Evolutionary conservation across 2,329 filamentous ascomycete species (phyloP).

Genomic region (Fusarium sp.): DNA sequence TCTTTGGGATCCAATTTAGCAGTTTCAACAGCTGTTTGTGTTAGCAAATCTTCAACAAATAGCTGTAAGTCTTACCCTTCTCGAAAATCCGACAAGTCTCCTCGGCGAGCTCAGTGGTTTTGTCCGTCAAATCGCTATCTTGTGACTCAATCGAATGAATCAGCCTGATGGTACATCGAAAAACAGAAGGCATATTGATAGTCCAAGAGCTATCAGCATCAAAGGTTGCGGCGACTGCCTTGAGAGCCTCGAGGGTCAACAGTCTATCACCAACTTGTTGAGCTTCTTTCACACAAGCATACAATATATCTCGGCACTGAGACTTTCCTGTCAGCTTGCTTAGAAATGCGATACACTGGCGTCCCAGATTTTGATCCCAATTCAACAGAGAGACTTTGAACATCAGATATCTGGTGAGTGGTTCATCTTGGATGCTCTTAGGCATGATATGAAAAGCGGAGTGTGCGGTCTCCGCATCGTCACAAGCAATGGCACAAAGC

Average conservation of each 20-base stretch:
- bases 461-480: constrained; percentile 44
- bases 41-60: constrained; percentile 21
- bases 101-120: constrained; percentile 47
- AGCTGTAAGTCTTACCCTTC: constrained; percentile 51
- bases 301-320: constrained; percentile 70
- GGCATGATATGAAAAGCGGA: constrained; percentile 69
- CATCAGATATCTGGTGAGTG: constrained; percentile 78
- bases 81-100: constrained; percentile 68
- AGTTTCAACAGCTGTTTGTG: constrained; percentile 44
- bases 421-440: constrained; percentile 67
- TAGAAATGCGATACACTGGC: constrained; percentile 72
- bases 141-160: constrained; percentile 59
- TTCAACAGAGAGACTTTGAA: constrained; percentile 77
- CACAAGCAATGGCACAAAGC: constrained; percentile 71
- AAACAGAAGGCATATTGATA: constrained; percentile 53
- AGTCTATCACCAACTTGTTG: constrained; percentile 72
- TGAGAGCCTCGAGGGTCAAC: constrained; percentile 62
- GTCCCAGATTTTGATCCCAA: constrained; percentile 69
- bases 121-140: constrained; percentile 19
- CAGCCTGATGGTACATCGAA: constrained; percentile 66
- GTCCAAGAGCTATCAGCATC: constrained; percentile 33
- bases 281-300: constrained; percentile 84
- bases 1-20: constrained; percentile 54
- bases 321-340: constrained; percentile 65
- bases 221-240: constrained; percentile 50